Conservation (phyloP, 495 filamentous ascomycete genomes). For the Hypoxylon lenormandii region DNA sequence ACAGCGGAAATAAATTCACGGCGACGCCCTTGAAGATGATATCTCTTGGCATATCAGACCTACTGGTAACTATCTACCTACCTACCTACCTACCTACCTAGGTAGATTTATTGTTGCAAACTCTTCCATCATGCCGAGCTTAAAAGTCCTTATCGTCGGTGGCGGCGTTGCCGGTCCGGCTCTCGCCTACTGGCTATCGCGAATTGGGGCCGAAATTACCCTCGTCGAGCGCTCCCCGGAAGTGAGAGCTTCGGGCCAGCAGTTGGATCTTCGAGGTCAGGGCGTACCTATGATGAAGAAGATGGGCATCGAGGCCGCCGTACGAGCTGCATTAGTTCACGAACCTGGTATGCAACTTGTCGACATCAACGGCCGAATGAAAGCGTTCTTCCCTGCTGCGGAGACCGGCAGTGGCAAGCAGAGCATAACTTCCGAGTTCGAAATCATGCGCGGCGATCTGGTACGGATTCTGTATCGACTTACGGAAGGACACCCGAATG, state of each 20-base stretch:
- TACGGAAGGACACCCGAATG: slow-evolving; percentile 53
- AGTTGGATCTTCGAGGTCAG: slow-evolving; percentile 64
- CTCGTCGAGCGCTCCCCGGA: slow-evolving; percentile 64
- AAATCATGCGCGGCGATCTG: slow-evolving; percentile 68
- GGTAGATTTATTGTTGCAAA: no score
- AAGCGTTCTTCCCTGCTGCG: slow-evolving; percentile 58
- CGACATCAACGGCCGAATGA: slow-evolving; percentile 49
- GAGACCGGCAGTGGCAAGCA: slow-evolving; percentile 58
- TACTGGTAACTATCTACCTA: no score
- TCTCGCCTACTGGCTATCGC: slow-evolving; percentile 65
- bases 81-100: no score
- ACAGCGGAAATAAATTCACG: no score
- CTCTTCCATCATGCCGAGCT: no score
- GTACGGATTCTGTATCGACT: slow-evolving; percentile 60
- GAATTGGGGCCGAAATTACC: slow-evolving; percentile 62
- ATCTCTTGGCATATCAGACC: no score
- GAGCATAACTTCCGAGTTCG: slow-evolving; percentile 65
- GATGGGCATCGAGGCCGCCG: slow-evolving; percentile 61
- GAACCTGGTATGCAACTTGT: slow-evolving; percentile 63
- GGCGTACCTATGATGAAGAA: slow-evolving; percentile 64
- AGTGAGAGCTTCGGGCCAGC: slow-evolving; percentile 63
- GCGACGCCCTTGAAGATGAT: no score
- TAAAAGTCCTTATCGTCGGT: slow-evolving; percentile 52
- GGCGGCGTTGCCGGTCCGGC: slow-evolving; percentile 60
- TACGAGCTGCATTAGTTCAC: slow-evolving; percentile 55